Evolutionary conservation across 352 stramenopile genomes (phyloP).

Genomic region (Globisporangium alternatum): DNA sequence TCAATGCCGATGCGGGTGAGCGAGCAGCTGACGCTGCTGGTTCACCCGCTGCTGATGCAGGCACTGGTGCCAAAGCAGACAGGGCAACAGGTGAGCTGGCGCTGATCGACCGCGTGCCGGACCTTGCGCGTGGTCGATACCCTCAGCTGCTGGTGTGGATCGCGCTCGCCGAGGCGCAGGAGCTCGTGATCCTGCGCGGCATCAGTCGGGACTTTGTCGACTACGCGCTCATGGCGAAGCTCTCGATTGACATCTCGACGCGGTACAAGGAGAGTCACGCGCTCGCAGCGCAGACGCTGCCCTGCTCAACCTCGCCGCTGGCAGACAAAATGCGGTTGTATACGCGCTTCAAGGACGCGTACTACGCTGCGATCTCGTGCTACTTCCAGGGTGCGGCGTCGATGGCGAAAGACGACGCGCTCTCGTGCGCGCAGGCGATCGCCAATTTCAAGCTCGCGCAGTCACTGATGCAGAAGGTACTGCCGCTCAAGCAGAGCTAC

Average conservation of each 20-base stretch:
- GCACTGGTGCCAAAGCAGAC: neutral
- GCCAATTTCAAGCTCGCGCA: slow-evolving; percentile 56
- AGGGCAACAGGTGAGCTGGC: slow-evolving; percentile 25
- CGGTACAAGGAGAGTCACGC: slow-evolving; percentile 45
- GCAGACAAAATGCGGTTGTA: slow-evolving; percentile 44
- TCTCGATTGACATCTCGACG: slow-evolving; percentile 50
- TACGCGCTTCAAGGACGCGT: slow-evolving; percentile 53
- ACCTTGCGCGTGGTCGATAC: slow-evolving; percentile 48
- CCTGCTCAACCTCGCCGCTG: slow-evolving; percentile 32
- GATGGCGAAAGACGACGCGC: slow-evolving; percentile 51
- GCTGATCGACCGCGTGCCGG: slow-evolving; percentile 43
- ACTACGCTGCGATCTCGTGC: slow-evolving; percentile 52
- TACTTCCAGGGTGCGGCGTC: slow-evolving; percentile 65
- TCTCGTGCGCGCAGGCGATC: slow-evolving; percentile 50
- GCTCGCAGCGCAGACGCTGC: slow-evolving; percentile 29
- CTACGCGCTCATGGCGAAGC: slow-evolving; percentile 63
- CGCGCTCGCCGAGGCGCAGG: slow-evolving; percentile 57
- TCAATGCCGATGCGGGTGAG: slow-evolving; percentile 17
- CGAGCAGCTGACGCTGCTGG: neutral
- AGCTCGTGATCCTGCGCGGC: slow-evolving; percentile 60
- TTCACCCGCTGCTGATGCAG: neutral
- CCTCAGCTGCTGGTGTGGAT: slow-evolving; percentile 55
- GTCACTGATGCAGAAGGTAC: slow-evolving; percentile 30
- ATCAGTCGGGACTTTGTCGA: slow-evolving; percentile 59
- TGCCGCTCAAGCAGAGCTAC: slow-evolving; percentile 33